Base-by-base conservation (phyloP, 2,329 filamentous ascomycete genomes). In the Colletotrichum musae region DNA sequence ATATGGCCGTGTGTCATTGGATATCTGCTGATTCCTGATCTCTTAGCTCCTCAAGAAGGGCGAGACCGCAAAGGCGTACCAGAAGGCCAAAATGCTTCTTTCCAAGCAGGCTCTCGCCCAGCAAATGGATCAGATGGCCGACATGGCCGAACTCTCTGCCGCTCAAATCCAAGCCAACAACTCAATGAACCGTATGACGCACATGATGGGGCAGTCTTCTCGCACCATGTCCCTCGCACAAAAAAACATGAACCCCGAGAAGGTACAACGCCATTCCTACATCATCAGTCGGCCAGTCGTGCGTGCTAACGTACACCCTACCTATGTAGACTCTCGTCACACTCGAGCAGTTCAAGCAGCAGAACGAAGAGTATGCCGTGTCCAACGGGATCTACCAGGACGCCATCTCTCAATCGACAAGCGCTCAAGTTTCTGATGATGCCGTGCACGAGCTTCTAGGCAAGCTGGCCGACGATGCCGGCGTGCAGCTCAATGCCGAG, bases 391-490 rank as follows among this genome's bases (percentile, higher is more conserved):
- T 95, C 81, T 96, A 96, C 81, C 93, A 95, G 80, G 94, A 95
- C 77, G 93, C 94, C 69, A 95, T 95, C 71, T 90, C 89, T 24
- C 91, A 92, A 70, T 92, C 92, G 45, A 97, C 94, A 1, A 79
- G 93, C 81, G 75, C 92, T 84, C 78, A 93, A 85, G 79, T 95
- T 83, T 82, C 93, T 84, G 81, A 97, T 78, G 94, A 97, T 74
- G 94, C 95, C 73, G 94, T 97, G 2, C 94, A 97, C 79, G 91
- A 94, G 73, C 83, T 97, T 71, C 92, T 97, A 81, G 92, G 89
- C 72, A 93, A 97, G 82, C 89, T 96, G 51, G 94, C 94, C 71
- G 94, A 97, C 79, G 94, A 97, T 80, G 94, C 93, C 10, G 94
- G 94, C 62, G 89, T 97, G 60, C 93, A 96, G 80, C 85, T 97